Evolutionary conservation across 805 yeast species (phyloP).

Genomic region (Wickerhamomyces rabaulensis): DNA sequence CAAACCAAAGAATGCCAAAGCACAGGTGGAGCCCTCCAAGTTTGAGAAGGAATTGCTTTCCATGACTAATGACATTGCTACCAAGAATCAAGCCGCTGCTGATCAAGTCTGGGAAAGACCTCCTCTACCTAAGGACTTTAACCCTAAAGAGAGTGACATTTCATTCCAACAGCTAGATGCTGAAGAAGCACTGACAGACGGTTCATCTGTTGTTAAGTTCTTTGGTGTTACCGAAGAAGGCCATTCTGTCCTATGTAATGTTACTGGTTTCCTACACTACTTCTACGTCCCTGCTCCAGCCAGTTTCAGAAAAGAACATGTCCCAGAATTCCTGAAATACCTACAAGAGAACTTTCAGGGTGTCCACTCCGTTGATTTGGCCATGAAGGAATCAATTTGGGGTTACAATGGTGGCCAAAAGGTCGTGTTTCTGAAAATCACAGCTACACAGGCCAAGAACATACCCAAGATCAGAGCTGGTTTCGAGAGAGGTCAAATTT

Average conservation of each 20-base stretch:
- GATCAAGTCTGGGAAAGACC: conserved; percentile 54
- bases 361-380: conserved; percentile 61
- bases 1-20: conserved; percentile 23
- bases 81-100: conserved; percentile 16
- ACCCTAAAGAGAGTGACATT: conserved; percentile 45
- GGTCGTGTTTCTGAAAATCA: conserved; percentile 74
- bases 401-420: conserved; percentile 79
- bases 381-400: conserved; percentile 83
- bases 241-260: conserved; percentile 82
- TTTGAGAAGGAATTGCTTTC: conserved; percentile 48
- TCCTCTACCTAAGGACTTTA: conserved; percentile 42
- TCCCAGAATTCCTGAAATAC: conserved; percentile 41
- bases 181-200: conserved; percentile 66
- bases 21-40: conserved; percentile 35
- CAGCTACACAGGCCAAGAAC: conserved; percentile 57
- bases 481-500: conserved; percentile 78
- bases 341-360: conserved; percentile 46
- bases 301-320: conserved; percentile 56
- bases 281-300: conserved; percentile 88
- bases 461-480: conserved; percentile 68
- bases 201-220: conserved; percentile 65
- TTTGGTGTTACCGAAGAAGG: conserved; percentile 93
- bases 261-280: conserved; percentile 84
- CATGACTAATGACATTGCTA: conserved; percentile 35
- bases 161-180: conserved; percentile 92